Evolutionary conservation across 2,329 filamentous ascomycete species (phyloP), one percentile per base, ranked within the genome.

Genomic region (Neofusicoccum sp.): DNA sequence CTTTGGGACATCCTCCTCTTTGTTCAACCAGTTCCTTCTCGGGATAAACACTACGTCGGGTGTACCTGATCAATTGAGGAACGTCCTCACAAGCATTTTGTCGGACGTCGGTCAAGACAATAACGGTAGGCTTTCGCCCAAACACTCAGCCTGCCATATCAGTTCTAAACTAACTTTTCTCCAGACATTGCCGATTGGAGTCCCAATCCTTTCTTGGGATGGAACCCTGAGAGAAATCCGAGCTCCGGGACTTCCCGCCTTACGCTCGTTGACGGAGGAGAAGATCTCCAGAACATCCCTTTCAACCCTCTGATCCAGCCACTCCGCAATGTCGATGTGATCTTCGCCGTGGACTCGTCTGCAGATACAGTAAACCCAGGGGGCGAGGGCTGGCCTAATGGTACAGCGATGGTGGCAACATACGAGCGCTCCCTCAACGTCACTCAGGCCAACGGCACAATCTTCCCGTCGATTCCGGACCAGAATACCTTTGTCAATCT

Each of bases 1-100:
- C 28, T 91, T 96, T 85, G 92, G 92, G 54, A 96, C 92, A 0
- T 91, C 88, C 24, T 91, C 88, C 1, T 89, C 89, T 0, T 81
- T 96, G 1, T 96, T 96, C 82, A 96, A 96, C 76, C 80, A 86
- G 67, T 84, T 90, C 67, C 76, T 96, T 16, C 79, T 92, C 3
- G 76, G 85, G 9, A 78, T 93, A 60, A 83, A 90, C 8, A 73
- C 75, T 24, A 74, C 76, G 28, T 70, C 82, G 1, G 71, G 81
- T 34, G 68, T 85, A 6, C 80, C 80, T 2, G 70, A 69, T 4
- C 73, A 82, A 33, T 74, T 91, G 38, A 78, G 81, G 54, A 67
- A 78, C 4, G 80, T 82, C 20, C 67, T 90, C 12, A 70, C 73
- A 3, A 65, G 74, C 20, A 71, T 92, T 6, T 77, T 93, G 2